Evolutionary conservation across 306 rosid genomes (phyloP), one percentile per base, ranked within the genome.

Genomic region (Canavalia ensiformis): DNA sequence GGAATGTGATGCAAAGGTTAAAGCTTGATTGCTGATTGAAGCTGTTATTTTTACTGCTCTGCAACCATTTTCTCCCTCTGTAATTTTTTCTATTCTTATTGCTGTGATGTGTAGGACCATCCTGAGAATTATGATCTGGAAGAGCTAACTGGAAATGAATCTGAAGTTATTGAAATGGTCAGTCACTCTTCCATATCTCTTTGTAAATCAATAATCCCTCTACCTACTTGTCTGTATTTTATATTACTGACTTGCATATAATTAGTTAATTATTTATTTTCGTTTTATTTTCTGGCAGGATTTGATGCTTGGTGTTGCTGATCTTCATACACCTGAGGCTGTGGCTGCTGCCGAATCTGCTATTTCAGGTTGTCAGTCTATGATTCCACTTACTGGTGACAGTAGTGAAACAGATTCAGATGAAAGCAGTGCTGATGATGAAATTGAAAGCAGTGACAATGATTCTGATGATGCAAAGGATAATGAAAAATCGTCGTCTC

Each of bases 271-370:
- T 30, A 56, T 60, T 65, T 44, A 45, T 78, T 50, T 34, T 46
- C 11, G 51, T 47, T 39, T 13, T 1, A 33, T 66, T 64, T 74
- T 65, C 42, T 81, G 42, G 49, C 90, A 94, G 98, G 93, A 94
- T 81, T 88, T 92, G 86, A 92, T 94, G 96, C 86, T 92, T 71
- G 98, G 98, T 11, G 71, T 95, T 65, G 92, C 97, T 51, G 98
- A 95, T 88, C 99, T 95, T 60, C 87, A 86, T 56, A 91, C 97
- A 25, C 92, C 94, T 0, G 97, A 90, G 84, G 99, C 97, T 34
- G 95, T 93, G 83, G 94, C 94, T 76, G 99, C 97, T 47, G 97
- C 99, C 25, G 97, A 95, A 74, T 87, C 92, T 62, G 95, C 93
- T 6, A 80, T 91, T 76, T 78, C 91, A 13, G 84, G 89, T 77